Percentiles rank a stretch among this genome's conserved stretches.
phyloP scores from a whole-genome alignment of 2,329 filamentous ascomycete species.

The Alternaria consortialis region DNA sequence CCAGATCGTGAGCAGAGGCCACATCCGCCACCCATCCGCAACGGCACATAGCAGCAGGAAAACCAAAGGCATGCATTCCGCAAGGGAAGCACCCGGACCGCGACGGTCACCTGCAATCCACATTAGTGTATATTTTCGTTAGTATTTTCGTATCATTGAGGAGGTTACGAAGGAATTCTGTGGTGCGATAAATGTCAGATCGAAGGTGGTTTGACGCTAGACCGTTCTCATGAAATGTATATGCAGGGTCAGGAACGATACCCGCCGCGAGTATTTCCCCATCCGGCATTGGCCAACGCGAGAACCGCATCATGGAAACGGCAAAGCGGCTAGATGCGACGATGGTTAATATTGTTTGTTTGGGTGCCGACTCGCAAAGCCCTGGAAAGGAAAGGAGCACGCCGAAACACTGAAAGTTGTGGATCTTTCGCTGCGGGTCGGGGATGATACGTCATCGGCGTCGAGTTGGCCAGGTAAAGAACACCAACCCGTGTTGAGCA shows the following conservation, averaged over 20 bases:
- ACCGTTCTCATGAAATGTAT: conserved; percentile 28
- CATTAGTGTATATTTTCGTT: conserved; percentile 23
- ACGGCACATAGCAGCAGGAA: conserved; percentile 10
- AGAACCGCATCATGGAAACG: neutral
- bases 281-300: neutral
- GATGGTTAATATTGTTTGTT: neutral
- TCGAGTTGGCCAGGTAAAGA: neutral
- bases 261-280: conserved; percentile 3
- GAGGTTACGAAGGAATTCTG: conserved; percentile 6
- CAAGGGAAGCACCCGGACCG: conserved; percentile 20
- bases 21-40: conserved; percentile 20
- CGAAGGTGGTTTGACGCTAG: conserved; percentile 27
- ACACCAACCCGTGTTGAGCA: neutral
- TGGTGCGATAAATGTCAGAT: conserved; percentile 18
- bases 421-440: neutral
- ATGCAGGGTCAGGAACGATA: conserved; percentile 24
- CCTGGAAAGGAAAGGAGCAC: neutral
- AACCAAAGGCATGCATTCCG: conserved; percentile 12
- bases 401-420: neutral
- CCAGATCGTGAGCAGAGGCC: conserved; percentile 36
- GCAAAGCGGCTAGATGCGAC: neutral
- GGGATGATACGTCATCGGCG: conserved; percentile 8
- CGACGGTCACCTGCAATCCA: conserved; percentile 16
- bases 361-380: neutral
- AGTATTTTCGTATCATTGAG: conserved; percentile 13